Base-by-base conservation (phyloP, 257 asterid species). In the Gynochthodes officinalis region DNA sequence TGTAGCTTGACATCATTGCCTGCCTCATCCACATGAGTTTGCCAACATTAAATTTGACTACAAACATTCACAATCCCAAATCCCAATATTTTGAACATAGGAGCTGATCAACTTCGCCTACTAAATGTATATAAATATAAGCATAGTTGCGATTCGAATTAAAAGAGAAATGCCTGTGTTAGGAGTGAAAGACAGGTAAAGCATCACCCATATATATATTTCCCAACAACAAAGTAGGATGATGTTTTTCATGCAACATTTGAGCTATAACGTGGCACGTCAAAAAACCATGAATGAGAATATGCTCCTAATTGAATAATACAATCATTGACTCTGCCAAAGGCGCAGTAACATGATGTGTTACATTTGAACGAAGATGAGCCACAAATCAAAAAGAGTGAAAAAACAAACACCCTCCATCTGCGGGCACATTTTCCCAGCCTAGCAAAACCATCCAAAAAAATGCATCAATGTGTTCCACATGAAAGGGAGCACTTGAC, bases 1-100 rank as follows among this genome's bases (percentile, higher is more conserved):
- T 70, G 27, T 28, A 61, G 70, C 70, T 74, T 73, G 68, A 63
- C 78, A 73, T 76, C 76, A 80, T 58, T 69, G 79, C 71, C 27
- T 58, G 53, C 48, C 73, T 81, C 85, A 76, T 70, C 82, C 84
- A 81, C 82, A 70, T 73, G 84, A 78, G 65, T 67, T 32, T 32
- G 37, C 30, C 4, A 62, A 63, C 27, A n/a, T n/a, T n/a, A n/a
- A n/a, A n/a, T n/a, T n/a, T n/a, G n/a, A n/a, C n/a, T n/a, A n/a
- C n/a, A n/a, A n/a, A n/a, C n/a, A 48, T 27, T 39, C 67, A 43
- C 13, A 76, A 69, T 39, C 53, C 74, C 42, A 64, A 70, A 32
- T 1, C n/a, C 10, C 57, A n/a, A n/a, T n/a, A 69, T 53, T 55
- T 44, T 16, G 50, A 49, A 61, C 62, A 39, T 12, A 33, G 19